Evolutionary conservation across 805 yeast species (phyloP), one percentile per base, ranked within the genome.

Genomic region (Scheffersomyces stipitis): DNA sequence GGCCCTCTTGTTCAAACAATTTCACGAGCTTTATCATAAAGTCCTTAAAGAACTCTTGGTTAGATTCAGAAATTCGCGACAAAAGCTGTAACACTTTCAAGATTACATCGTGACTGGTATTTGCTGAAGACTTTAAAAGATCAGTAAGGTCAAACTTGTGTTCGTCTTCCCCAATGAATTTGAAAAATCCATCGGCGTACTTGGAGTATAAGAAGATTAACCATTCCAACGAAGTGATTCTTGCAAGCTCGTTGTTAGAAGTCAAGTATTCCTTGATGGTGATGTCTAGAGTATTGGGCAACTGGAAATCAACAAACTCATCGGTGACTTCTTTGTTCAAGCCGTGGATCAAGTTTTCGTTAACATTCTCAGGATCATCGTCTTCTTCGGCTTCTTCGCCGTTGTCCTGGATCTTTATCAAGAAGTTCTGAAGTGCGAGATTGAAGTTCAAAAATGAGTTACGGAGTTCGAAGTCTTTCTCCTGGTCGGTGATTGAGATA

Each of bases 151-250:
- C 83, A 40, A 69, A 56, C 9, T 36, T 33, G 13, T 44, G 68
- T 41, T 76, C 73, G 27, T 67, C 62, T 2, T 38, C 43, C 6
- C 42, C 51, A 7, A 57, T 52, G 18, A 58, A 52, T 23, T 45
- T 47, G 30, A 63, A 56, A 31, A 65, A 65, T 18, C 58, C 48
- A 4, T 55, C 46, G 2, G 67, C 54, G 40, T 83, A 82, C 46
- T 82, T 82, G 18, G 78, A 72, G 52, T 89, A 91, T 28, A 93
- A 69, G 73, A 87, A 78, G 12, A 81, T 79, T 22, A 93, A 68
- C 99, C 99, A 93, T 45, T 90, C 96, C 24, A 93, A 65, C 16
- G 93, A 82, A 0, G 95, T 87, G 23, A 88, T 73, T 40, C 93
- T 74, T 0, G 96, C 85, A 18, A 81, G 79, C 42, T 88, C 96